A percentile compares a stretch with the other conserved stretches of the same genome.
Evolutionary conservation across 192 early-diverging fungal genomes (phyloP).

Genomic region (Irineochytrium annulatum): DNA sequence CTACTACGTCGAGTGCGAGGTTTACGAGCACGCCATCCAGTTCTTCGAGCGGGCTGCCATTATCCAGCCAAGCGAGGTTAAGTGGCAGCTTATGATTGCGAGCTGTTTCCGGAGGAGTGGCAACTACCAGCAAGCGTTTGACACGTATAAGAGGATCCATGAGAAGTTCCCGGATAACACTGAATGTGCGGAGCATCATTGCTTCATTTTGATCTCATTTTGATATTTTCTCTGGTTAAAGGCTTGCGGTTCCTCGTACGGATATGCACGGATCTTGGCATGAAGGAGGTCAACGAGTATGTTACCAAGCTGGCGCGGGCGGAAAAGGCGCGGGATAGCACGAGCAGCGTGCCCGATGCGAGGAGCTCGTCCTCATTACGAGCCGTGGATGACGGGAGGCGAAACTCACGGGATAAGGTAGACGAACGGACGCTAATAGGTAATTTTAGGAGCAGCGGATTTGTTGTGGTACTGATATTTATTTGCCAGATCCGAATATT

Average conservation of each 20-base stretch:
- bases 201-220: constrained; percentile 1
- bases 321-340: constrained; percentile 36
- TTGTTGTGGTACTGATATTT: background rate
- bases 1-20: constrained; percentile 60
- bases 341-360: background rate
- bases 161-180: constrained; percentile 54
- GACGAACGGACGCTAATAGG: background rate
- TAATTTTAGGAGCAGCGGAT: background rate
- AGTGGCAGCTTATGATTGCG: constrained; percentile 61
- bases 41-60: constrained; percentile 51
- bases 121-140: constrained; percentile 53
- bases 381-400: constrained; percentile 8
- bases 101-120: constrained; percentile 49
- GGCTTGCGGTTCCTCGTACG: constrained; percentile 56
- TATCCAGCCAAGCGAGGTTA: constrained; percentile 49
- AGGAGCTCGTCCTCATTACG: background rate
- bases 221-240: constrained; percentile 16
- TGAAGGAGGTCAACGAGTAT: constrained; percentile 57
- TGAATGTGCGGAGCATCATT: constrained; percentile 41
- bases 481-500: background rate
- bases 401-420: constrained; percentile 5
- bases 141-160: constrained; percentile 52
- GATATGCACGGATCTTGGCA: constrained; percentile 56
- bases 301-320: constrained; percentile 37
- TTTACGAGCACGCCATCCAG: constrained; percentile 57